Percentiles rank a stretch among this genome's conserved stretches.
These are phyloP conservation scores for Persicaria maculosa DNA, from an alignment of 148 eudicot genomes.

Conservation along the genomic window DNA sequence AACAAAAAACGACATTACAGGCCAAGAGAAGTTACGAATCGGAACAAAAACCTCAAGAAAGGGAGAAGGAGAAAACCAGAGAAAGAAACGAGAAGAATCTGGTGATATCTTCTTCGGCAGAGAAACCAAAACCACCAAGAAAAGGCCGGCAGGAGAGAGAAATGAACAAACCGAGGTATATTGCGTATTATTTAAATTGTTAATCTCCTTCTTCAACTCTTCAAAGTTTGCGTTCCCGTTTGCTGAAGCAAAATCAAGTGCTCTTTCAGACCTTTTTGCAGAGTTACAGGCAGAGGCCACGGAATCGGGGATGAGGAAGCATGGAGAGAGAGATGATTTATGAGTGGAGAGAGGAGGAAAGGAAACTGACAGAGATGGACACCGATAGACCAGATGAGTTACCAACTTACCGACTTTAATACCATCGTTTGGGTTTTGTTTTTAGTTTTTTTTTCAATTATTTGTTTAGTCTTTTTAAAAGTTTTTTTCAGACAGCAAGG, in stretches of 20 bases:
- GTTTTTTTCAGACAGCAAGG: no score
- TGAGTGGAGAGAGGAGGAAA: background rate
- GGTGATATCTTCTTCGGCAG: background rate
- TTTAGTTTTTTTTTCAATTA: background rate
- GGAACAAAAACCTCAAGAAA: background rate
- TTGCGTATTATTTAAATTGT: background rate
- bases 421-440: background rate
- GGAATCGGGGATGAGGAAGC: background rate
- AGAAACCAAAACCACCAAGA: background rate
- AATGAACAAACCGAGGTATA: constrained; percentile 3
- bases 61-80: background rate
- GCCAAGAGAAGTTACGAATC: background rate
- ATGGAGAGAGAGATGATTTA: background rate
- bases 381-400: constrained; percentile 1
- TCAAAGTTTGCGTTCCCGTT: background rate
- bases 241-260: background rate
- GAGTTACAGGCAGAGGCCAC: background rate
- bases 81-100: background rate
- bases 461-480: background rate
- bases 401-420: constrained; percentile 1
- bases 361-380: constrained; percentile 5
- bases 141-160: constrained; percentile 2
- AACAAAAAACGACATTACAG: background rate
- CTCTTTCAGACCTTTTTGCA: background rate
- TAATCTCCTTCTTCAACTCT: background rate